These are phyloP conservation scores for Entomortierella parvispora DNA, from an alignment of 192 early-diverging fungal genomes.

Conservation along the genomic window DNA sequence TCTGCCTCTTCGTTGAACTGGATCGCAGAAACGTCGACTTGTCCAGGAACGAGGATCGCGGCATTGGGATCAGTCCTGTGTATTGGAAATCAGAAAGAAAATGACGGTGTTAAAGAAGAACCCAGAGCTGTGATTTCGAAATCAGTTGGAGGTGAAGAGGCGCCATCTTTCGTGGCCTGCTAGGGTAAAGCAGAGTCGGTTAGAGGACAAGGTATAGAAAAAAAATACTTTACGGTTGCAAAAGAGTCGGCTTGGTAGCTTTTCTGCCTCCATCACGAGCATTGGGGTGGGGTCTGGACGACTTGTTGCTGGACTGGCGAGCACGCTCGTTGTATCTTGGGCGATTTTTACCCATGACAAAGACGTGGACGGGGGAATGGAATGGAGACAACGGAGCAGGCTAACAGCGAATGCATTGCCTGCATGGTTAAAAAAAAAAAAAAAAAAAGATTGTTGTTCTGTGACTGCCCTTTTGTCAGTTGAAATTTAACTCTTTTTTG, in stretches of 20 bases:
- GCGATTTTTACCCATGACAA: conserved; percentile 60
- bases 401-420: neutral
- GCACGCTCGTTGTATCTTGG: conserved; percentile 69
- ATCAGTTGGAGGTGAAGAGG: too few relatives aligned
- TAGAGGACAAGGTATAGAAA: too few relatives aligned
- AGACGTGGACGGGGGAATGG: too few relatives aligned
- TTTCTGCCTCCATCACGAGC: conserved; percentile 62
- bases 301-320: conserved; percentile 55
- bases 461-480: neutral
- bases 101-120: neutral
- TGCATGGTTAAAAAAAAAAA: neutral
- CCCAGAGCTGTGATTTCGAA: too few relatives aligned
- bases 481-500: too few relatives aligned
- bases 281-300: conserved; percentile 57
- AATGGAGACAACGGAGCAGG: neutral
- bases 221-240: conserved; percentile 36
- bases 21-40: conserved; percentile 16
- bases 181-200: too few relatives aligned
- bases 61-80: conserved; percentile 48
- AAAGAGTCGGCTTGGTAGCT: conserved; percentile 31
- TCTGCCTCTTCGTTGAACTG: conserved; percentile 32
- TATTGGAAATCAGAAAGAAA: neutral
- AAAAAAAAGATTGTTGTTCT: too few relatives aligned
- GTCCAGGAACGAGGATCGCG: conserved; percentile 32
- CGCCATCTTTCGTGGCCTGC: too few relatives aligned